Percentiles rank a stretch among this genome's conserved stretches.
Evolutionary conservation across 495 filamentous ascomycete species (phyloP).

Genomic region (Penicillium mononematosum): DNA sequence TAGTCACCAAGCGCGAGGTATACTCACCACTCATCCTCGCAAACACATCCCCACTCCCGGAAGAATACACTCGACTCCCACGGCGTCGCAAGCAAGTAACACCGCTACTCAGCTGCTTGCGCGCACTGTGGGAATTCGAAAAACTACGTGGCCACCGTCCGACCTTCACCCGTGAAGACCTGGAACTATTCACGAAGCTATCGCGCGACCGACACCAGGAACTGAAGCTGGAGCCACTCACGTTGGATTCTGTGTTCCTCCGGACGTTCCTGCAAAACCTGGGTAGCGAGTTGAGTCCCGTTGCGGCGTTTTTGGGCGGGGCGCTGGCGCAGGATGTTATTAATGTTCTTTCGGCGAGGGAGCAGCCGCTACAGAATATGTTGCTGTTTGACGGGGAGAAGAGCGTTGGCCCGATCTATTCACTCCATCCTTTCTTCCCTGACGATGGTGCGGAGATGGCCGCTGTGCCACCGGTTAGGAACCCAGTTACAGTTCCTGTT

Average conservation of each 20-base stretch:
- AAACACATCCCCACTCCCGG: conserved; percentile 69
- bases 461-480: conserved; percentile 32
- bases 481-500: conserved; percentile 19
- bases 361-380: conserved; percentile 95
- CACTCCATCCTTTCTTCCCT: conserved; percentile 70
- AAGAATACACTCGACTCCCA: conserved; percentile 62
- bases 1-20: conserved; percentile 86
- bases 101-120: conserved; percentile 75
- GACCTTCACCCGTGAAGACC: conserved; percentile 56
- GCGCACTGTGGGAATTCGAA: conserved; percentile 80
- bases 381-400: conserved; percentile 85
- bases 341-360: conserved; percentile 83
- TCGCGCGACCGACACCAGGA: conserved; percentile 72
- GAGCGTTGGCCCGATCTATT: conserved; percentile 73
- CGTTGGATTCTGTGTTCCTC: conserved; percentile 75
- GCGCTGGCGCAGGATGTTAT: conserved; percentile 94
- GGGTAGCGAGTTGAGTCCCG: conserved; percentile 77
- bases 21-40: conserved; percentile 81
- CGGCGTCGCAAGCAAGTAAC: conserved; percentile 73
- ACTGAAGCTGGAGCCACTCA: conserved; percentile 72
- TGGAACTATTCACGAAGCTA: conserved; percentile 70
- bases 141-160: conserved; percentile 53
- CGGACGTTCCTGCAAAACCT: conserved; percentile 79
- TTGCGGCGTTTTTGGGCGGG: conserved; percentile 86
- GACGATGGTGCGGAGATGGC: conserved; percentile 32